These are phyloP conservation scores for Theobroma cacao DNA, from an alignment of 345 rosid genomes.

Conservation along the genomic window DNA sequence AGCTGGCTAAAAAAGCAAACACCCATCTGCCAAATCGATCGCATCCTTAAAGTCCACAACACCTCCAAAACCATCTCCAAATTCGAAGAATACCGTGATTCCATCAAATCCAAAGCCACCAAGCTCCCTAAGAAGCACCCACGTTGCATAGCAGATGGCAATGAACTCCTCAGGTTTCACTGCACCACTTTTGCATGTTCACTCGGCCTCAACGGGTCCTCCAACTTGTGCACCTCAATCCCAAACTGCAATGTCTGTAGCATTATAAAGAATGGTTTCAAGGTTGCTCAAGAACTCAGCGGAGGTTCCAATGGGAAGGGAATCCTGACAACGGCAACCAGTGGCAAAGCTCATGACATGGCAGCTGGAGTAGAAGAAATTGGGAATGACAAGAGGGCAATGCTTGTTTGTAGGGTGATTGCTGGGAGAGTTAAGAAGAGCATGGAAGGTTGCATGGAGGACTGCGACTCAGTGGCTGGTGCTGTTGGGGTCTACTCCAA, in stretches of 20 bases:
- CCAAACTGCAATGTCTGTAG: constrained; percentile 54
- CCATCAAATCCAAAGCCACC: constrained; percentile 62
- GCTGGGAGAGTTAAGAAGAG: constrained; percentile 71
- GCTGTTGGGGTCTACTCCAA: constrained; percentile 55
- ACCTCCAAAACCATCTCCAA: constrained; percentile 59
- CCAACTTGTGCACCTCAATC: constrained; percentile 58
- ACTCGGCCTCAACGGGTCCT: constrained; percentile 57
- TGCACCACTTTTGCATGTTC: constrained; percentile 57
- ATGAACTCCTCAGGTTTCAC: constrained; percentile 77
- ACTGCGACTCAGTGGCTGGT: constrained; percentile 60
- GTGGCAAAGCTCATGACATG: constrained; percentile 71
- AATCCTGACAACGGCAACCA: constrained; percentile 69
- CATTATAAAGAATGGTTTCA: constrained; percentile 67
- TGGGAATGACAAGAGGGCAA: constrained; percentile 47
- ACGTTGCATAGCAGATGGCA: constrained; percentile 81
- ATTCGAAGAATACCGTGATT: constrained; percentile 75
- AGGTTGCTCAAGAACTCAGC: constrained; percentile 18
- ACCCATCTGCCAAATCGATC: constrained; percentile 61
- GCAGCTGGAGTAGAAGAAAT: constrained; percentile 21
- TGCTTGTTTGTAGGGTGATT: constrained; percentile 80
- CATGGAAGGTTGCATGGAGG: constrained; percentile 40
- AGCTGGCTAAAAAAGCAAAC: constrained; percentile 77
- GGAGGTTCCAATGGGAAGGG: constrained; percentile 28
- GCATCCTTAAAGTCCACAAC: constrained; percentile 76
- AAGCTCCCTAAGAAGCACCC: constrained; percentile 61